These are phyloP conservation scores for Trichomonas gallinae DNA, from an alignment of 208 protist genomes.

Conservation along the genomic window DNA sequence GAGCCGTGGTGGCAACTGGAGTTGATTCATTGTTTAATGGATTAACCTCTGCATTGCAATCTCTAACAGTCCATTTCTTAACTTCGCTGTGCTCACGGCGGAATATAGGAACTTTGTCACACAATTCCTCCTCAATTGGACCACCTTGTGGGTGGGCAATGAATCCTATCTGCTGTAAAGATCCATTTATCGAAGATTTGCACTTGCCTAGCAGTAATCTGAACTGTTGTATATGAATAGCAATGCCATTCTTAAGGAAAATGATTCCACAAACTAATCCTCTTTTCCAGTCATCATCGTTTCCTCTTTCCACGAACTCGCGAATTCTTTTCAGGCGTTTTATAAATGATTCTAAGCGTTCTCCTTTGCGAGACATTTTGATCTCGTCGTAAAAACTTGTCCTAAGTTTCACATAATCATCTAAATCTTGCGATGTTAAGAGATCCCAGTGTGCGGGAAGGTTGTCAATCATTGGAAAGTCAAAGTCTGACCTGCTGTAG, in stretches of 20 bases:
- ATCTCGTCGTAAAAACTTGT: neutral
- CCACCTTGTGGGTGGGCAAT: neutral
- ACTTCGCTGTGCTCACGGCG: neutral
- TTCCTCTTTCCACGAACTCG: neutral
- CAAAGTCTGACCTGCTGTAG: neutral
- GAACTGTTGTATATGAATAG: neutral
- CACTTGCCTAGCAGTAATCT: neutral
- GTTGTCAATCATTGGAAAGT: neutral
- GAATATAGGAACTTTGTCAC: neutral
- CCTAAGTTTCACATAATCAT: neutral
- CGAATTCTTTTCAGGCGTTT: neutral
- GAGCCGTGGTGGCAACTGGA: neutral
- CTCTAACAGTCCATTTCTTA: conserved; percentile 3
- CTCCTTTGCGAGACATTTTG: neutral
- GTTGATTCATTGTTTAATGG: neutral
- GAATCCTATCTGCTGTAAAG: neutral
- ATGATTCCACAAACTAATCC: neutral
- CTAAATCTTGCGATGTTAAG: neutral
- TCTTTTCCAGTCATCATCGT: neutral
- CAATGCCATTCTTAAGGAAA: neutral
- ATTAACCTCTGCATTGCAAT: neutral
- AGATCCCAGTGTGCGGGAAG: neutral
- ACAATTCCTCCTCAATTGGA: neutral
- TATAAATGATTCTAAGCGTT: neutral
- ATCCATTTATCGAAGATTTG: conserved; percentile 14